Conservation (phyloP, 169 alveolate genomes). For the Condylostoma magnum region DNA sequence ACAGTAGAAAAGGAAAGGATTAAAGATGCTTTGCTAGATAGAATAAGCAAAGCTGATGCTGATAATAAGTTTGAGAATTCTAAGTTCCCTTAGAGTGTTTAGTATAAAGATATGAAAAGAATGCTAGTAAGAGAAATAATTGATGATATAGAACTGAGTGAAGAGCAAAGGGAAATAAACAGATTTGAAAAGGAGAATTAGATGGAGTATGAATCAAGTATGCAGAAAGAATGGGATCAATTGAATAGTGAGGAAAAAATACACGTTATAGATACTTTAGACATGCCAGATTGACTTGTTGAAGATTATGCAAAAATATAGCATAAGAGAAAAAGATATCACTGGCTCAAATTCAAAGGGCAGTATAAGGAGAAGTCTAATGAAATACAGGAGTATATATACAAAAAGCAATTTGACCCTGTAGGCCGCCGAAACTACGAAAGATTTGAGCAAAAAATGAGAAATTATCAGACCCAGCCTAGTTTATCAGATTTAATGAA, state of each 20-base stretch:
- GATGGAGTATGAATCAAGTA: too few relatives aligned
- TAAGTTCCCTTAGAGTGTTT: neutral
- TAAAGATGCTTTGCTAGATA: neutral
- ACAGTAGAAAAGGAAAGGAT: neutral
- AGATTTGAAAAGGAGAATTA: too few relatives aligned
- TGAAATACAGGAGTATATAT: neutral
- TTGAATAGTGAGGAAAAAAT: neutral
- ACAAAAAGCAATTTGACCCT: neutral
- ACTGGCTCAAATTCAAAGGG: neutral
- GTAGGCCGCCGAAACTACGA: neutral
- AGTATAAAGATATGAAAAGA: neutral
- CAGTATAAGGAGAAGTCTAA: neutral
- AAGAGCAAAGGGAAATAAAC: too few relatives aligned
- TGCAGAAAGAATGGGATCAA: neutral
- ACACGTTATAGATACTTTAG: neutral
- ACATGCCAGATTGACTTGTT: neutral
- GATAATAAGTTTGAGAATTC: neutral
- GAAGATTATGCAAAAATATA: neutral
- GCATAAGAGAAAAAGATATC: neutral
- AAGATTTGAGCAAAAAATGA: neutral
- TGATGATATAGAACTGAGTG: too few relatives aligned
- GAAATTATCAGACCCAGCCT: neutral
- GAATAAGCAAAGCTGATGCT: neutral
- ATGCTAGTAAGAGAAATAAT: neutral
- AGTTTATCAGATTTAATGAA: neutral